Conservation (phyloP, 164 flowering plant genomes). For the Chloranthus sessilifolius region DNA sequence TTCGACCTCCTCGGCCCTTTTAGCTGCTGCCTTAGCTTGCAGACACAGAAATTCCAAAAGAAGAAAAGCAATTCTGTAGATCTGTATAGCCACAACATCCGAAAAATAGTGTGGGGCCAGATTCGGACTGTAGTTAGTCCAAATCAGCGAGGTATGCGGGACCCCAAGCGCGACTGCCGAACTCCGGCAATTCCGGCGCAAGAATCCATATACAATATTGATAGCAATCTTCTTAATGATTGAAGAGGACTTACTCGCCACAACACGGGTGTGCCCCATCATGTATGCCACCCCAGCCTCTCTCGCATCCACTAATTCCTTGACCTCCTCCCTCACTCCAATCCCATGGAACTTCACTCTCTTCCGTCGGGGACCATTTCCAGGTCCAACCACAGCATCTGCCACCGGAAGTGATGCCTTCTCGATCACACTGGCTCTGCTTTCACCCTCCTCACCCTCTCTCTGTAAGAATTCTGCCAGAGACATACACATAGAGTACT, state of each 20-base stretch:
- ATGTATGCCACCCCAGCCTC: slow-evolving; percentile 56
- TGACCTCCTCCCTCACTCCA: slow-evolving; percentile 27
- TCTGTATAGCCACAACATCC: slow-evolving; percentile 58
- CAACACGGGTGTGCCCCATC: slow-evolving; percentile 45
- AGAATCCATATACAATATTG: slow-evolving; percentile 40
- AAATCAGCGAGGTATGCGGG: slow-evolving; percentile 45
- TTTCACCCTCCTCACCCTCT: slow-evolving; percentile 7
- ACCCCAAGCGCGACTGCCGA: slow-evolving; percentile 41
- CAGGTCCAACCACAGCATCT: slow-evolving; percentile 8
- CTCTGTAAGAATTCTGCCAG: slow-evolving; percentile 32
- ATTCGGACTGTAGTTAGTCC: too few relatives aligned
- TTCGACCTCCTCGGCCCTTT: slow-evolving; percentile 80
- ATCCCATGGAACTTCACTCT: slow-evolving; percentile 20
- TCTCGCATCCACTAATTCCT: slow-evolving; percentile 35
- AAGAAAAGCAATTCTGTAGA: slow-evolving; percentile 68
- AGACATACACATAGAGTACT: too few relatives aligned
- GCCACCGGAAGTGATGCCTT: slow-evolving; percentile 7
- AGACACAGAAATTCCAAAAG: slow-evolving; percentile 64
- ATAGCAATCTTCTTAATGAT: slow-evolving; percentile 41
- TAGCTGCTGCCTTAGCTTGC: slow-evolving; percentile 79
- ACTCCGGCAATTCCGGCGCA: slow-evolving; percentile 43
- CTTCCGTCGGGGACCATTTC: slow-evolving; percentile 13
- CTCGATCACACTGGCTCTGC: slow-evolving; percentile 5
- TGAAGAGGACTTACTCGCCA: slow-evolving; percentile 38
- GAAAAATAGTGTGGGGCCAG: too few relatives aligned